Percentiles rank a stretch among this genome's conserved stretches.
Evolutionary conservation across 148 eudicot genomes (phyloP).

Genomic region (Camellia lanceoleosa): DNA sequence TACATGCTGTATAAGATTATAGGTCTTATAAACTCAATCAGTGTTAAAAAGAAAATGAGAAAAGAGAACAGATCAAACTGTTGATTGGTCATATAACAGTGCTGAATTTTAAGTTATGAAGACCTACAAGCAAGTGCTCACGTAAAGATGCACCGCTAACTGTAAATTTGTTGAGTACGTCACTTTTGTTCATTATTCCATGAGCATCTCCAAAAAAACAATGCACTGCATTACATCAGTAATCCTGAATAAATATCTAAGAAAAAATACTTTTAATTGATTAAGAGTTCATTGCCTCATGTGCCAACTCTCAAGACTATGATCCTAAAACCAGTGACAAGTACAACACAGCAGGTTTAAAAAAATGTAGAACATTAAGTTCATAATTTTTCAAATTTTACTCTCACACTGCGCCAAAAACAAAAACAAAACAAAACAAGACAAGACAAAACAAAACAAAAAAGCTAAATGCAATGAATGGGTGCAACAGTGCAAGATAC

Average conservation of each 20-base stretch:
- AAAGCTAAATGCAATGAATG: not conserved
- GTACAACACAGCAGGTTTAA: no score
- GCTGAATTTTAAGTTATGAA: not conserved
- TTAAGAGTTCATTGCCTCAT: not conserved
- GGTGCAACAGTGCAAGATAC: not conserved
- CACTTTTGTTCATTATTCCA: not conserved
- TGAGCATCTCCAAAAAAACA: not conserved
- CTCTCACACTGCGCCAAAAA: not conserved
- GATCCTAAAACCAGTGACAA: not conserved
- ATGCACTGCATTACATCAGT: not conserved
- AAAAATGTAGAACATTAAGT: no score
- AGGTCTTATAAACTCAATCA: not conserved
- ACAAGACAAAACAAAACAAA: no score
- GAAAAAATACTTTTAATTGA: not conserved
- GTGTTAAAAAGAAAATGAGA: not conserved
- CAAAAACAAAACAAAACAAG: no score
- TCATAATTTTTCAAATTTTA: not conserved
- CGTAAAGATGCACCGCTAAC: not conserved
- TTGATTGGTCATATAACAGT: not conserved
- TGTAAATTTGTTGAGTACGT: not conserved
- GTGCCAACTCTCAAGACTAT: slow-evolving; percentile 7
- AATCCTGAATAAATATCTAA: not conserved
- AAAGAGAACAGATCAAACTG: not conserved
- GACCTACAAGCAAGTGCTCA: not conserved
- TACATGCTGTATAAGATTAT: no score